Evolutionary conservation across 805 yeast species (phyloP), one percentile per base, ranked within the genome.

Genomic region (Nakazawaea ishiwadae): DNA sequence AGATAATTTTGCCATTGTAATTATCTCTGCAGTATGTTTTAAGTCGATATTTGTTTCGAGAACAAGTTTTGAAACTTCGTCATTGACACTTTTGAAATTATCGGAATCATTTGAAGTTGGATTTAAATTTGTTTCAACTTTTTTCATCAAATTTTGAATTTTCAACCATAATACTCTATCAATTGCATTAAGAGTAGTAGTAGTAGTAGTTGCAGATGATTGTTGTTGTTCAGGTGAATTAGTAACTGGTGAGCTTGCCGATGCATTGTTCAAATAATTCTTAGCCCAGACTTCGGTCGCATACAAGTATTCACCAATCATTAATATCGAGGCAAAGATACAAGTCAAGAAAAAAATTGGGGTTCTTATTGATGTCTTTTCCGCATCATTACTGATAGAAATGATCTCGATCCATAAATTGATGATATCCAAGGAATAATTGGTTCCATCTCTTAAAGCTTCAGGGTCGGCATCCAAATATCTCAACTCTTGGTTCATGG

Each of bases 311-410:
- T 81, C 86, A 2, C 87, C 75, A 39, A 83, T 69, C 27, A 84
- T 62, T 40, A 83, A 60, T 10, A 79, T 63, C 1, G 88, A 66
- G 1, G 82, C 74, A 52, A 81, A 81, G 20, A 82, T 71, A 54
- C 88, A 80, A 1, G 88, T 79, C 23, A 83, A 71, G 52, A 84
- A 81, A 56, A 81, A 83, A 20, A 83, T 83, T 1, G 93, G 93
- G 0, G 91, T 82, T 48, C 88, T 66, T 24, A 82, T 70, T 1
- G 86, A 77, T 0, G 84, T 77, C 54, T 77, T 75, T 48, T 77
- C 81, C 1, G 84, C 79, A 55, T 81, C 83, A 39, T 75, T 73
- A 21, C 73, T 73, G 37, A 79, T 75, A 3, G 82, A 73, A n/a
- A 81, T 79, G 37, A 81, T 77, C 47, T 79, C 83, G 36, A 77